A percentile compares a stretch with the other conserved stretches of the same genome.
Evolutionary conservation across 306 rosid species (phyloP).

Genomic region (Fagus sylvatica): DNA sequence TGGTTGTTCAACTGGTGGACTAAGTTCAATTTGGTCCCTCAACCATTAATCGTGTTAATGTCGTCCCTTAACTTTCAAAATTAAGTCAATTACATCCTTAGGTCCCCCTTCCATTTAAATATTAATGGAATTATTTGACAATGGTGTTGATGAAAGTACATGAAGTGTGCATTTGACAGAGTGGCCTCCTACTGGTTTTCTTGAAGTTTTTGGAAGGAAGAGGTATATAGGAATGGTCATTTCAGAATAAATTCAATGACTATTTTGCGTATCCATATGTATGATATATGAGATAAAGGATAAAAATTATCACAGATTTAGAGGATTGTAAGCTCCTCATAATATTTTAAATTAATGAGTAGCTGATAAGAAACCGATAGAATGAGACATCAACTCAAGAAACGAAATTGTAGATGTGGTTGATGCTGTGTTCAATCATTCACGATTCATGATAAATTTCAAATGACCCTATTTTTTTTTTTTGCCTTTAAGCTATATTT

Average conservation of each 20-base stretch:
- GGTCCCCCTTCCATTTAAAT: too few relatives aligned
- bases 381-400: not conserved
- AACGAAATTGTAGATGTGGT: not conserved
- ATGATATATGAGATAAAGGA: not conserved
- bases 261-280: not conserved
- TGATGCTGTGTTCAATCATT: not conserved
- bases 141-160: too few relatives aligned
- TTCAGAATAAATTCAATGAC: not conserved
- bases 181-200: not conserved
- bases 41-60: too few relatives aligned
- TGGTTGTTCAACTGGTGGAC: too few relatives aligned
- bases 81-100: too few relatives aligned
- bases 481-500: not conserved
- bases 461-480: not conserved
- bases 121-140: too few relatives aligned
- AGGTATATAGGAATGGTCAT: not conserved
- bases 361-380: not conserved
- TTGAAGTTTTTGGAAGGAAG: not conserved
- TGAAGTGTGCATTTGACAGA: too few relatives aligned
- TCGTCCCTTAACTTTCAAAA: too few relatives aligned
- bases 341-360: not conserved
- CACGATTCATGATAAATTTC: not conserved
- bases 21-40: too few relatives aligned
- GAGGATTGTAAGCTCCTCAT: not conserved
- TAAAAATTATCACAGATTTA: not conserved